Percentiles rank a stretch among this genome's conserved stretches.
Conservation (phyloP, 1,284 basidiomycete species). For the Marasmius fiardii region DNA sequence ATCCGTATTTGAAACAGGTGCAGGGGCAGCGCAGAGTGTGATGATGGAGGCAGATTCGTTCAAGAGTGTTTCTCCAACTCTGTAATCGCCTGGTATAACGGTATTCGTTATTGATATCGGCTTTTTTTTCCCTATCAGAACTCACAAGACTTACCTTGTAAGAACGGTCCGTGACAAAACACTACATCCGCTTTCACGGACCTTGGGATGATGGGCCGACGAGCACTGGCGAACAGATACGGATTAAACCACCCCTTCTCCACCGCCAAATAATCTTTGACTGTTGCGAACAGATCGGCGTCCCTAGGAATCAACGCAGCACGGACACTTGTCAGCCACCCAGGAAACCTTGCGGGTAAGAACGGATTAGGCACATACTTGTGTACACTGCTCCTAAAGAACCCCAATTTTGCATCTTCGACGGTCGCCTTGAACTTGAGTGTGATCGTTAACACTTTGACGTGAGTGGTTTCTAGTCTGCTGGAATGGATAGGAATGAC, state of each 20-base stretch:
- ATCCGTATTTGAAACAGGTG: slow-evolving; percentile 18
- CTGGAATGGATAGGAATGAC: slow-evolving; percentile 50
- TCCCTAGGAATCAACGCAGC: slow-evolving; percentile 32
- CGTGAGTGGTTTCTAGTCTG: slow-evolving; percentile 52
- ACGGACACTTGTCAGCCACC: not conserved
- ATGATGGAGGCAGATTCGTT: slow-evolving; percentile 51
- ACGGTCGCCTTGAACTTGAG: slow-evolving; percentile 58
- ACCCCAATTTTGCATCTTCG: slow-evolving; percentile 57
- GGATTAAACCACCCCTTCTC: slow-evolving; percentile 70
- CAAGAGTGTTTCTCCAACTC: slow-evolving; percentile 54
- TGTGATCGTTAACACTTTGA: slow-evolving; percentile 57
- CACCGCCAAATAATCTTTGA: slow-evolving; percentile 60
- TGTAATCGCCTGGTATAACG: slow-evolving; percentile 66
- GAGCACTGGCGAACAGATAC: slow-evolving; percentile 59
- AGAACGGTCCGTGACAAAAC: slow-evolving; percentile 66
- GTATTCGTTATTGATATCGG: no score
- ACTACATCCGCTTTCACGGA: slow-evolving; percentile 62
- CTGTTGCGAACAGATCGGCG: slow-evolving; percentile 50
- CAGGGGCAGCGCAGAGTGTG: slow-evolving; percentile 35
- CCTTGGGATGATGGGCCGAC: slow-evolving; percentile 56
- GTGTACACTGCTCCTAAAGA: slow-evolving; percentile 58
- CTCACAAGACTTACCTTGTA: slow-evolving; percentile 38
- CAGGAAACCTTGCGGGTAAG: not conserved
- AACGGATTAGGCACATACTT: slow-evolving; percentile 30
- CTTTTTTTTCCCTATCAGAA: no score